phyloP scores from a whole-genome alignment of 805 yeast genomes.

The Sugiyamaella smithiae region DNA sequence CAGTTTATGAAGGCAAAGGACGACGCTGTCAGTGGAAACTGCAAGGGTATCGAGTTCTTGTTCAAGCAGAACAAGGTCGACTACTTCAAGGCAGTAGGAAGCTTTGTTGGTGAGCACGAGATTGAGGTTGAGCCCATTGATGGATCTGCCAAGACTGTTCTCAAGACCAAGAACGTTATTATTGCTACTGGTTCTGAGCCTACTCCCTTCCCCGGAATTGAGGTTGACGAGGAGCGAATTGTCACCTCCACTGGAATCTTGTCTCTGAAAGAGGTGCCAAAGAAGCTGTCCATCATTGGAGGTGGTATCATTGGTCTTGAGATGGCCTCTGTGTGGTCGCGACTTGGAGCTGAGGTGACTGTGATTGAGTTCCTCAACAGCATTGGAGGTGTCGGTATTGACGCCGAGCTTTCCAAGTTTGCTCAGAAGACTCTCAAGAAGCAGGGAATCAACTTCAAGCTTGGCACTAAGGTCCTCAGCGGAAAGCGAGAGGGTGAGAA shows the following conservation, averaged over 20 bases:
- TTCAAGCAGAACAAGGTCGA: constrained; percentile 94
- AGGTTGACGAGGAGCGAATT: constrained; percentile 93
- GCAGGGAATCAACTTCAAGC: constrained; percentile 93
- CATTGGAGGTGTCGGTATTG: constrained; percentile 99
- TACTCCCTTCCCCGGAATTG: constrained; percentile 97
- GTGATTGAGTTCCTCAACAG: constrained; percentile 85
- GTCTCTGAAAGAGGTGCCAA: constrained; percentile 83
- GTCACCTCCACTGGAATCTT: constrained; percentile 94
- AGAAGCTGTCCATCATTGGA: constrained; percentile 88
- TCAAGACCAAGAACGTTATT: constrained; percentile 83
- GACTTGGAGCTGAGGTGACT: constrained; percentile 94
- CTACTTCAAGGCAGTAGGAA: constrained; percentile 90
- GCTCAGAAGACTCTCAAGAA: constrained; percentile 87
- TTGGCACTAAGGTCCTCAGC: constrained; percentile 84
- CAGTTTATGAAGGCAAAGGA: constrained; percentile 91
- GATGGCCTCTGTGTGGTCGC: constrained; percentile 97
- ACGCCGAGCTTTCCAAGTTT: constrained; percentile 86
- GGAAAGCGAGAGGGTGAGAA: constrained; percentile 87
- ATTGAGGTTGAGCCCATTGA: constrained; percentile 82
- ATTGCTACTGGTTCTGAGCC: constrained; percentile 99
- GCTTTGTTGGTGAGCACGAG: constrained; percentile 77
- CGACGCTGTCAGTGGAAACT: constrained; percentile 80
- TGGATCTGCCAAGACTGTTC: constrained; percentile 67
- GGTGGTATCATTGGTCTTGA: constrained; percentile 99
- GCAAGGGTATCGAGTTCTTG: constrained; percentile 90